Conservation (phyloP, 1,284 basidiomycete genomes). For the Melampsora medusae region DNA sequence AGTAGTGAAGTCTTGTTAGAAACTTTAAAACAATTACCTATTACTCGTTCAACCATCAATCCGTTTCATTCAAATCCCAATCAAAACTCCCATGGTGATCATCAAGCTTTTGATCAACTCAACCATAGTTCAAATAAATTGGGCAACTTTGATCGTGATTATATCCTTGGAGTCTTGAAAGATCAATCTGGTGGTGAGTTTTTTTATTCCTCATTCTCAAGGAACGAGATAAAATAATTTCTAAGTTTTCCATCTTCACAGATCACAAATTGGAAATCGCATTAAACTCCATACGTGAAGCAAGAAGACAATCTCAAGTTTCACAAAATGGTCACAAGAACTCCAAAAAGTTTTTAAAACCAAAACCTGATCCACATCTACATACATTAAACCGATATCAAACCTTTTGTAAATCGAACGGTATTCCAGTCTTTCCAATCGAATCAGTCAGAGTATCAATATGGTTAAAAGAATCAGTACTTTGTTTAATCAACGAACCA, state of each 20-base stretch:
- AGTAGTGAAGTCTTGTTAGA: conserved; percentile 28
- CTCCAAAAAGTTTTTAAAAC: conserved; percentile 2
- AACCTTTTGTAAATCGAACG: conserved; percentile 24
- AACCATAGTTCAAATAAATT: neutral
- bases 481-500: neutral
- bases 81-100: neutral
- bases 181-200: conserved; percentile 25
- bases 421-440: conserved; percentile 35
- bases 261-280: conserved; percentile 19
- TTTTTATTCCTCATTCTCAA: neutral
- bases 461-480: conserved; percentile 39
- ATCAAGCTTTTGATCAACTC: no score
- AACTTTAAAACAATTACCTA: conserved; percentile 18
- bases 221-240: neutral
- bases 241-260: neutral
- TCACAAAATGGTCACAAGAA: neutral
- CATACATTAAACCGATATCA: conserved; percentile 35
- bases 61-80: neutral
- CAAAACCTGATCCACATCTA: conserved; percentile 38
- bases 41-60: conserved; percentile 15
- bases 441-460: conserved; percentile 30
- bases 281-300: conserved; percentile 5
- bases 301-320: conserved; percentile 2
- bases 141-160: conserved; percentile 18
- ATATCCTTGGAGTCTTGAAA: conserved; percentile 11